phyloP scores from a whole-genome alignment of 23 red algal genomes.

The Gracilaria domingensis region DNA sequence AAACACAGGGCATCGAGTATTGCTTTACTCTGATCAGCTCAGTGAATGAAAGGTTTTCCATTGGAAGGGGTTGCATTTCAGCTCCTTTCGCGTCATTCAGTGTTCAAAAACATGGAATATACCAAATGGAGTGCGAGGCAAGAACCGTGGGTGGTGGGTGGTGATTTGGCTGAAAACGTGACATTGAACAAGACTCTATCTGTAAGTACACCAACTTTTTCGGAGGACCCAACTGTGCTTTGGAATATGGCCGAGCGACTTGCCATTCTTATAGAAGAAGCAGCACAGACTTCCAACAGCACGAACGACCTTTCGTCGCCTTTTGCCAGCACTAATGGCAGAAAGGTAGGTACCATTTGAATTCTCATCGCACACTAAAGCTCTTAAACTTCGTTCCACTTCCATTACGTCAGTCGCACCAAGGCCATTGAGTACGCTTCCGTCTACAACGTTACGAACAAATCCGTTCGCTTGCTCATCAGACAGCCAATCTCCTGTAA shows the following conservation, averaged over 20 bases:
- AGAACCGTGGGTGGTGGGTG: constrained; percentile 21
- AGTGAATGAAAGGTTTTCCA: constrained; percentile 16
- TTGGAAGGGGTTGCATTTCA: constrained; percentile 56
- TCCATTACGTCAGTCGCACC: constrained; percentile 22
- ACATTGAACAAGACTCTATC: constrained; percentile 8
- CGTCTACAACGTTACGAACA: constrained; percentile 33
- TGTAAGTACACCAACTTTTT: constrained; percentile 19
- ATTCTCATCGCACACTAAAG: constrained; percentile 37
- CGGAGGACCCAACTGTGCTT: neutral
- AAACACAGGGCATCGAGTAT: constrained; percentile 59
- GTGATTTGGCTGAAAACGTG: constrained; percentile 44
- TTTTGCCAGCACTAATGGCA: constrained; percentile 37
- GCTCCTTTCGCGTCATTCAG: constrained; percentile 57
- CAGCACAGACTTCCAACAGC: constrained; percentile 51
- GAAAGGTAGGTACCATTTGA: constrained; percentile 10
- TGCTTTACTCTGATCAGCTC: constrained; percentile 49
- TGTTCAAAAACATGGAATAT: constrained; percentile 36
- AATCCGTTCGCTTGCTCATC: constrained; percentile 29
- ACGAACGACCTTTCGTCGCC: constrained; percentile 59
- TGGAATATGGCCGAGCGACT: constrained; percentile 39
- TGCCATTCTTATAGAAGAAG: constrained; percentile 27
- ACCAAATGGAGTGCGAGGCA: constrained; percentile 47
- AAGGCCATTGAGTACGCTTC: constrained; percentile 33
- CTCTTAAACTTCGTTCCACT: constrained; percentile 20
- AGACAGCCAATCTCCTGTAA: neutral